Percentiles rank a stretch among this genome's conserved stretches.
These are phyloP conservation scores for Rickenella mellea DNA, from an alignment of 768 basidiomycete genomes.

Conservation along the genomic window DNA sequence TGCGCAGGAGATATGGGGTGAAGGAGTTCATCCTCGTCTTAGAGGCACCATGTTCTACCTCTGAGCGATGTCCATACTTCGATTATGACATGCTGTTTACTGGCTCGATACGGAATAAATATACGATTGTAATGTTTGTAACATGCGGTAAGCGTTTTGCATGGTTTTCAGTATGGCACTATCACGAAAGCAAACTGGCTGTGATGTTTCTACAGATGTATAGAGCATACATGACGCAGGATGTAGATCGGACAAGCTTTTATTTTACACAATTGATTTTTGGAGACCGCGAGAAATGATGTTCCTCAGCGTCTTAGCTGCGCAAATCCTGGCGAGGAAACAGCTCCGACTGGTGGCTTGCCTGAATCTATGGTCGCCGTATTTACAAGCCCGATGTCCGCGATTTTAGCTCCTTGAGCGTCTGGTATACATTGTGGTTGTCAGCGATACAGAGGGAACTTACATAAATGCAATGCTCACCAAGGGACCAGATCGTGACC, in stretches of 20 bases:
- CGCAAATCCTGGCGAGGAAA: background rate
- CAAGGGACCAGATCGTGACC: slow-evolving; percentile 16
- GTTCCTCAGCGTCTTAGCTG: background rate
- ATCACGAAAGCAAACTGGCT: no score
- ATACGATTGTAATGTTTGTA: no score
- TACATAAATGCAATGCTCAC: slow-evolving; percentile 5
- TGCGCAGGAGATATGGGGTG: slow-evolving; percentile 24
- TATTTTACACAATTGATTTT: no score
- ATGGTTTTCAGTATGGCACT: no score
- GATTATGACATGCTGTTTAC: no score
- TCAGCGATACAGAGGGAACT: background rate
- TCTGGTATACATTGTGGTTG: slow-evolving; percentile 2
- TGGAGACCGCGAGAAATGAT: no score
- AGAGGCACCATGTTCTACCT: slow-evolving; percentile 68
- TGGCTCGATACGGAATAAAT: no score
- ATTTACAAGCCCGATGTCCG: slow-evolving; percentile 10
- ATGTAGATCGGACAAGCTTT: no score
- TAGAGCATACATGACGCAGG: no score
- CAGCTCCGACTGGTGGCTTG: slow-evolving; percentile 4
- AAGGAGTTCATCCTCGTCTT: slow-evolving; percentile 41
- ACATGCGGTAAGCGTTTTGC: no score
- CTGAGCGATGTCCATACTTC: no score
- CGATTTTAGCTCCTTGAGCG: slow-evolving; percentile 12
- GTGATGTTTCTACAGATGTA: no score
- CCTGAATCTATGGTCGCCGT: slow-evolving; percentile 9